Conservation (phyloP, 202 grass and related monocot species). For the Schoenoplectus triqueter region DNA sequence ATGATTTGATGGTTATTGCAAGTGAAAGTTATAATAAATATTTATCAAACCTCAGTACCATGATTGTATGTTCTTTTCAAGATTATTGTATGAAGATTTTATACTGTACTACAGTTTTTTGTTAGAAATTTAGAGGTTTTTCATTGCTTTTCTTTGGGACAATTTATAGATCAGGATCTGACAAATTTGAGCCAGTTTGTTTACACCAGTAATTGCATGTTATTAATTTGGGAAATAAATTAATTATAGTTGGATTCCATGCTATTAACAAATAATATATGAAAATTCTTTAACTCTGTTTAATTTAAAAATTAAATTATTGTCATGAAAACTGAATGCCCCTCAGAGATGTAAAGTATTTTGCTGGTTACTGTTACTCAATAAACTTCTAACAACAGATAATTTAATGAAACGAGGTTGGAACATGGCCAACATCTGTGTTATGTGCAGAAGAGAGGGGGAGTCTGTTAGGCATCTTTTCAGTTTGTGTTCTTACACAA, state of each 20-base stretch:
- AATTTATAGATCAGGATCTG: not conserved
- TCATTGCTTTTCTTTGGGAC: not conserved
- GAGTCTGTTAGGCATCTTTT: no score
- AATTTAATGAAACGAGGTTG: no score
- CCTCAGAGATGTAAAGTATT: no score
- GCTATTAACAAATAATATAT: not conserved
- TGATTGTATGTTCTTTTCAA: not conserved
- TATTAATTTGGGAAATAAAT: not conserved
- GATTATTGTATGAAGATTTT: not conserved
- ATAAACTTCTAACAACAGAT: no score
- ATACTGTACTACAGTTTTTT: not conserved
- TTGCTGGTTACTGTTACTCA: no score
- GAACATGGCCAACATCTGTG: no score
- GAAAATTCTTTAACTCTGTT: no score
- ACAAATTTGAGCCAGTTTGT: not conserved
- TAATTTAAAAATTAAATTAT: no score
- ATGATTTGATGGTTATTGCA: not conserved
- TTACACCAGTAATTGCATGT: not conserved
- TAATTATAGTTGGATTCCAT: not conserved
- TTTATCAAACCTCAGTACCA: not conserved
- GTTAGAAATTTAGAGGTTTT: not conserved
- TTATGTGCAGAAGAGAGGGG: no score
- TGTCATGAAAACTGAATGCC: no score
- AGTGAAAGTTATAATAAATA: not conserved
- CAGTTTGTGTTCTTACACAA: no score